A percentile compares a stretch with the other conserved stretches of the same genome.
Conservation (phyloP, 1,284 basidiomycete genomes). For the Takashimella koratensis region DNA sequence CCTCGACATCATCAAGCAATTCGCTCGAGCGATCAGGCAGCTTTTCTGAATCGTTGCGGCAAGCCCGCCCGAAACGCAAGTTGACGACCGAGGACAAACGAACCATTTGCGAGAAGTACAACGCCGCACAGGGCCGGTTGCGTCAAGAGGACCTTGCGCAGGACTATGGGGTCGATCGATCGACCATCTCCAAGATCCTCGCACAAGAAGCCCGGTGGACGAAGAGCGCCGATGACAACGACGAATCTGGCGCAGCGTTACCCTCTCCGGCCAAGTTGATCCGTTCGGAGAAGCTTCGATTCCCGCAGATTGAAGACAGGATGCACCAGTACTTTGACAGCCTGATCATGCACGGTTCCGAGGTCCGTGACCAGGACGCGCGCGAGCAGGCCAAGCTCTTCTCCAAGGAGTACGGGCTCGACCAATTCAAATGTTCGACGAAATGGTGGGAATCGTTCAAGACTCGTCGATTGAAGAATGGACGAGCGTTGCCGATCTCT, state of each 20-base stretch:
- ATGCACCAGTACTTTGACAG: constrained; percentile 24
- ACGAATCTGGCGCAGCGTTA: background rate
- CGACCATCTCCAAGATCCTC: constrained; percentile 23
- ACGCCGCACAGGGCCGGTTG: constrained; percentile 21
- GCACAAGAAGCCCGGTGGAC: constrained; percentile 23
- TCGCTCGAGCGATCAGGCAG: background rate
- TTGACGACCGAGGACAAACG: constrained; percentile 24
- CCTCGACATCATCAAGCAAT: background rate
- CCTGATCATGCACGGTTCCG: constrained; percentile 15
- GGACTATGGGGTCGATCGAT: constrained; percentile 23
- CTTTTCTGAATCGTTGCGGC: background rate
- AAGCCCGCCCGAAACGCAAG: constrained; percentile 21
- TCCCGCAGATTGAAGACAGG: constrained; percentile 21
- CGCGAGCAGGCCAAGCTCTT: constrained; percentile 20
- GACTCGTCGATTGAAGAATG: constrained; percentile 19
- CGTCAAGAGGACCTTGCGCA: constrained; percentile 24
- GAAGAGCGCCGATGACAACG: constrained; percentile 13
- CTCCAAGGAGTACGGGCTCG: constrained; percentile 14
- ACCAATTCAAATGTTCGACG: constrained; percentile 22
- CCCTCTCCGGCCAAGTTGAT: constrained; percentile 7
- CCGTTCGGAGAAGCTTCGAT: constrained; percentile 17
- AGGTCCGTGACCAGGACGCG: constrained; percentile 18
- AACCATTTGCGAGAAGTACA: constrained; percentile 21
- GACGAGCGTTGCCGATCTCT: constrained; percentile 15
- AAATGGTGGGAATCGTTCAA: constrained; percentile 26